phyloP scores from a whole-genome alignment of 2,329 filamentous ascomycete species.

The Lasiodiplodia theobromae region DNA sequence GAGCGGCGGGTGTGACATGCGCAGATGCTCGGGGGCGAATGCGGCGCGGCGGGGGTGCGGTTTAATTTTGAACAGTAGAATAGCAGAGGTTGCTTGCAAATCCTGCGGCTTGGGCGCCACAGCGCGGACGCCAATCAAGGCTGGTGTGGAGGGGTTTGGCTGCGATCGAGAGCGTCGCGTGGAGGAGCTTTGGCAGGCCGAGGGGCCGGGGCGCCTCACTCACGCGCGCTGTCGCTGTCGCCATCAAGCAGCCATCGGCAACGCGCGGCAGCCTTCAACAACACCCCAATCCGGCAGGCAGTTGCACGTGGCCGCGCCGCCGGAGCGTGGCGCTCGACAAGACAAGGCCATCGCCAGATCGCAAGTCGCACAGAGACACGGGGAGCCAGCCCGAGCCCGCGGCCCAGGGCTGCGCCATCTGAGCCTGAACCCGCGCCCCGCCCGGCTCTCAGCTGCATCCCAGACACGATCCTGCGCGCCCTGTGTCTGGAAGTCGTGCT shows the following conservation, averaged over 20 bases:
- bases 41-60: neutral
- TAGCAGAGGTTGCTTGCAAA: neutral
- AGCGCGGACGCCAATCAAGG: conserved; percentile 1
- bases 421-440: neutral
- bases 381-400: neutral
- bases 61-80: neutral
- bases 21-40: neutral
- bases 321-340: conserved; percentile 2
- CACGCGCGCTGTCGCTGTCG: neutral
- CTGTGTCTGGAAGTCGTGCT: neutral
- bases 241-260: neutral
- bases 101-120: conserved; percentile 1
- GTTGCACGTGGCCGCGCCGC: conserved; percentile 4
- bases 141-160: neutral
- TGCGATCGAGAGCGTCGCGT: neutral
- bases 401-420: neutral
- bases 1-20: conserved; percentile 1
- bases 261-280: conserved; percentile 10
- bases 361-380: neutral
- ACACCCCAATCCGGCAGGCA: neutral
- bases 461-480: neutral
- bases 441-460: neutral
- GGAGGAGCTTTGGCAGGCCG: neutral
- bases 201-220: neutral
- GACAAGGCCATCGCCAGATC: neutral